These are phyloP conservation scores for Metschnikowia sp. DNA, from an alignment of 805 yeast genomes.

Conservation along the genomic window DNA sequence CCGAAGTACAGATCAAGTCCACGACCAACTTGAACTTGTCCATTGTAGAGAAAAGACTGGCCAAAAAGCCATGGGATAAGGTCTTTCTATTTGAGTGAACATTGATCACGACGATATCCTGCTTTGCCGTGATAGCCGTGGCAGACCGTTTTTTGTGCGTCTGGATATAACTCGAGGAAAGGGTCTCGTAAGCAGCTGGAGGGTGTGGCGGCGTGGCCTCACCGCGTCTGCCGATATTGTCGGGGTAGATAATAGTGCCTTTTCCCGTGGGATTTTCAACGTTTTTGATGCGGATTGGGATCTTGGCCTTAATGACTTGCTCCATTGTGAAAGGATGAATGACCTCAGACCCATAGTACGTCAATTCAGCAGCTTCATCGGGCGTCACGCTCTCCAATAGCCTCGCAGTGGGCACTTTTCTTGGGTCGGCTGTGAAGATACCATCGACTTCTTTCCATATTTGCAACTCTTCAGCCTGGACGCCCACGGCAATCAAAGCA, in stretches of 20 bases:
- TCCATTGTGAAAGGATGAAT: constrained; percentile 99
- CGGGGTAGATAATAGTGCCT: constrained; percentile 94
- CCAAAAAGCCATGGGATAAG: constrained; percentile 91
- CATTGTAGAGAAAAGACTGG: constrained; percentile 80
- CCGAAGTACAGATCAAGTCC: constrained; percentile 94
- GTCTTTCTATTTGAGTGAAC: constrained; percentile 93
- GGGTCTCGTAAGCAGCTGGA: constrained; percentile 66
- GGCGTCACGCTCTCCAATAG: constrained; percentile 87
- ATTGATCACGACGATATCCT: constrained; percentile 85
- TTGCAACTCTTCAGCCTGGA: constrained; percentile 89
- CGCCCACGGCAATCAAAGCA: constrained; percentile 91
- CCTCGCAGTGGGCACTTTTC: constrained; percentile 89
- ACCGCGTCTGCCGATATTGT: constrained; percentile 78
- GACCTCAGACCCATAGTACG: constrained; percentile 96
- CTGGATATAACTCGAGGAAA: constrained; percentile 33
- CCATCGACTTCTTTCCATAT: constrained; percentile 99
- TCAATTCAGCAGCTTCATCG: constrained; percentile 97
- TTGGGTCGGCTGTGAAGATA: constrained; percentile 96
- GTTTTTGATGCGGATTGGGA: constrained; percentile 94
- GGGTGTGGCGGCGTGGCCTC: constrained; percentile 94
- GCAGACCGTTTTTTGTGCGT: constrained; percentile 60
- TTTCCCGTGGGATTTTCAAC: constrained; percentile 90
- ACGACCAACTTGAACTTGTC: constrained; percentile 85
- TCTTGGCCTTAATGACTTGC: constrained; percentile 92
- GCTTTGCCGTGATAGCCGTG: constrained; percentile 95